Evolutionary conservation across 1,284 basidiomycete genomes (phyloP).

Genomic region (Cryptococcus floricola): DNA sequence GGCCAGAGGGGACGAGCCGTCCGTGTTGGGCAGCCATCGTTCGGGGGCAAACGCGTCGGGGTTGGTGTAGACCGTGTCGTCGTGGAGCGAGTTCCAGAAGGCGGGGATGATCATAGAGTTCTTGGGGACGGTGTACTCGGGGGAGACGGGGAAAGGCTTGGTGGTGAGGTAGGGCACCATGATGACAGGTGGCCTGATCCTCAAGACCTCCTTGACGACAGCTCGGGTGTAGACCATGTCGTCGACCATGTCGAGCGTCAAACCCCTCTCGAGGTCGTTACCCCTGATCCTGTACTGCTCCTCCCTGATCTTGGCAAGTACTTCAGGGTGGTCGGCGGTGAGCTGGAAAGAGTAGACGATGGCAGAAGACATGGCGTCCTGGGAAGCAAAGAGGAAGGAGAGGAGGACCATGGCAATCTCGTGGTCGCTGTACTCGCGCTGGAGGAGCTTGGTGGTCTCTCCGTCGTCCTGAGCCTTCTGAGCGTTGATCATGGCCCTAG

Average conservation of each 20-base stretch:
- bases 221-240: constrained; percentile 90
- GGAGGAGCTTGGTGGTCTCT: constrained; percentile 51
- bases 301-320: constrained; percentile 82
- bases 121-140: constrained; percentile 85
- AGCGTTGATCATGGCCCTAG: constrained; percentile 63
- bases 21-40: constrained; percentile 84
- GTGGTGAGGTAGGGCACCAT: constrained; percentile 94
- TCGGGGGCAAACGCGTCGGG: constrained; percentile 82
- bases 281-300: constrained; percentile 84
- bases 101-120: constrained; percentile 94
- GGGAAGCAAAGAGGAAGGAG: constrained; percentile 94
- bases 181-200: constrained; percentile 84
- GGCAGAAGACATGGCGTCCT: constrained; percentile 96
- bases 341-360: constrained; percentile 89
- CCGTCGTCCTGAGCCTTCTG: constrained; percentile 62
- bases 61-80: constrained; percentile 79
- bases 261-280: constrained; percentile 70
- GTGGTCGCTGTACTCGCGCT: constrained; percentile 79
- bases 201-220: constrained; percentile 86
- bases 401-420: constrained; percentile 97
- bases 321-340: constrained; percentile 84
- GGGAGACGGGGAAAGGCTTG: constrained; percentile 84
- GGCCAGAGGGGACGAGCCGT: constrained; percentile 57
- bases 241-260: constrained; percentile 86
- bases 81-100: constrained; percentile 93